Evolutionary conservation across 129 eudicot species (phyloP), one percentile per base, ranked within the genome.

Genomic region (Ambrosia artemisiifolia): DNA sequence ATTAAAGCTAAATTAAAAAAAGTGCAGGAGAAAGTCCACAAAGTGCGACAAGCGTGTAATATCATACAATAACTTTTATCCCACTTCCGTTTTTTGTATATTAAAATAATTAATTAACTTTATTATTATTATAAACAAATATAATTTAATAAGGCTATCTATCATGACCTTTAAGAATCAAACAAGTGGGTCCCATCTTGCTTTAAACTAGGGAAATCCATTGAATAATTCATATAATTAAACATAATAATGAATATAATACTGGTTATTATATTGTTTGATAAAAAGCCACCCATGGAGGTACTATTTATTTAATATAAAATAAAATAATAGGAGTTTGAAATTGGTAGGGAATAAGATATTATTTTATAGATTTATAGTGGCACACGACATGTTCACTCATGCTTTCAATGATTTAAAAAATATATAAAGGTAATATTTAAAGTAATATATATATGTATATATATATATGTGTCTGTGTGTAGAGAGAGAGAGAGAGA

Each of bases 371-470:
- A 75, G 42, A 18, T n/a, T 65, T 75, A 56, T 83, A 83, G 85
- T 85, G 95, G 88, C 82, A 88, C 91, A 85, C 90, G 90, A 88
- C 85, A 88, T 83, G 80, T 80, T 83, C 86, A 78, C 86, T 81
- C 83, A 78, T 77, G 78, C 83, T 78, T 66, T 47, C 66, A 70
- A 70, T 62, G 65, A 34, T 60, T 62, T 77, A 20, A n/a, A 59
- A 28, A 43, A 28, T 67, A 44, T 47, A 24, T 66, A 54, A 33
- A 18, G 16, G 53, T 69, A 4, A 34, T 17, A 67, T 34, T 16
- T 38, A 8, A 0, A 7, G 3, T 34, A 43, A 4, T 44, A 33
- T 11, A 24, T 24, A 24, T 24, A 24, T 24, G 6, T n/a, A n/a
- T n/a, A n/a, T n/a, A n/a, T n/a, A n/a, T n/a, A n/a, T n/a, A n/a